A percentile compares a stretch with the other conserved stretches of the same genome.
Evolutionary conservation across 179 eudicot species (phyloP).

Genomic region (Drosera spatulata): DNA sequence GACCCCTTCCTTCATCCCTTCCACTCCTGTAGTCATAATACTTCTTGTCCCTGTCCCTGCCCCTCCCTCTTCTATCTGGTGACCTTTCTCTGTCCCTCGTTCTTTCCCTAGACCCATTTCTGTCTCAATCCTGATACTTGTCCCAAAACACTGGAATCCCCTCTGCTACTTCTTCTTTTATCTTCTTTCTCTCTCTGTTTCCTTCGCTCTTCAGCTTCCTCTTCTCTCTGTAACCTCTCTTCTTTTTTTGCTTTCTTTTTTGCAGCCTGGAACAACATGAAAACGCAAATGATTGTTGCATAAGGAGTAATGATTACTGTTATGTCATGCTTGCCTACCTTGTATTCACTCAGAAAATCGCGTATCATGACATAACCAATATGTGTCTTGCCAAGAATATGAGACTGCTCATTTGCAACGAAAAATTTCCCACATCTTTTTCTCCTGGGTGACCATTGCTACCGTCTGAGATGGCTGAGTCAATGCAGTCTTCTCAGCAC

Average conservation of each 20-base stretch:
- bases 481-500: slow-evolving; percentile 60
- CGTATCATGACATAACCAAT: slow-evolving; percentile 93
- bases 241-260: slow-evolving; percentile 87
- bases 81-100: slow-evolving; percentile 61
- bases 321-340: slow-evolving; percentile 29
- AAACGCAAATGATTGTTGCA: background rate
- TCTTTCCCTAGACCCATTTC: slow-evolving; percentile 24
- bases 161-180: slow-evolving; percentile 58
- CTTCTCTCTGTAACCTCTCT: slow-evolving; percentile 74
- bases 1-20: slow-evolving; percentile 73
- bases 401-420: slow-evolving; percentile 93
- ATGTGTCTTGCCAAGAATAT: slow-evolving; percentile 91
- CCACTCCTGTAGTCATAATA: slow-evolving; percentile 48
- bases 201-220: slow-evolving; percentile 65
- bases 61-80: slow-evolving; percentile 45
- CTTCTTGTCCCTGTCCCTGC: slow-evolving; percentile 65
- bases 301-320: background rate
- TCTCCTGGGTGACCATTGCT: slow-evolving; percentile 80
- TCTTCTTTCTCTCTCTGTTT: slow-evolving; percentile 58
- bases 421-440: slow-evolving; percentile 90
- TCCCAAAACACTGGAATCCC: slow-evolving; percentile 74
- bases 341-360: slow-evolving; percentile 64
- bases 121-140: slow-evolving; percentile 35
- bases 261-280: slow-evolving; percentile 36
- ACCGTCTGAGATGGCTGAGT: slow-evolving; percentile 61